Evolutionary conservation across 2,329 filamentous ascomycete species (phyloP), one percentile per base, ranked within the genome.

Genomic region (Colletotrichum destructivum): DNA sequence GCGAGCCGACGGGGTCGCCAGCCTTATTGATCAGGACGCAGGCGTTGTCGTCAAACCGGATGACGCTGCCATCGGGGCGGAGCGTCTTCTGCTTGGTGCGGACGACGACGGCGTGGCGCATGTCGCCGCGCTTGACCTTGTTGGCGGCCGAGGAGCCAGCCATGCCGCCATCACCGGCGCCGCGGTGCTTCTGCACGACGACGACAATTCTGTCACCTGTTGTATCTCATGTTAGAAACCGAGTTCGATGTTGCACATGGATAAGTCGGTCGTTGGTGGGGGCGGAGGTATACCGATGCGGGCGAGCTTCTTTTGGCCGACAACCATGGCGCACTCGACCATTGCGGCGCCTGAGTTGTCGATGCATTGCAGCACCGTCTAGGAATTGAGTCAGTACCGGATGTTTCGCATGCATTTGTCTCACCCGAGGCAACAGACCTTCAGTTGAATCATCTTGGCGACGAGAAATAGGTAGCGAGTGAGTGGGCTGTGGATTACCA

Each of bases 281-380:
- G 8, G 31, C 8, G 31, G 23, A 42, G 47, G 75, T 88, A 78
- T 89, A 98, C 95, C 96, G 79, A 99, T 95, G 79, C 92, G 92
- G 72, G 96, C 96, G 79, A 92, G 90, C 76, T 91, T 88, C 86
- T 98, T 97, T 86, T 96, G 96, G 80, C 94, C 94, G 79, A 99
- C 87, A 74, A 98, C 93, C 81, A 96, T 93, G 82, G 93, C 94
- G 86, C 96, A 99, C 87, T 99, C 96, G 85, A 98, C 96, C 76
- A 99, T 88, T 78, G 96, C 95, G 77, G 96, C 96, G 81, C 96
- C 96, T 75, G 96, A 98, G 88, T 98, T 99, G 92, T 99, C 96
- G 90, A 99, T 98, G 92, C 96, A 98, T 86, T 96, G 98, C 79
- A 99, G 90, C 90, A 99, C 94, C 81, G 95, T 93, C 96, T 98